phyloP scores from a whole-genome alignment of 495 filamentous ascomycete genomes.

The Clohesyomyces aquaticus region DNA sequence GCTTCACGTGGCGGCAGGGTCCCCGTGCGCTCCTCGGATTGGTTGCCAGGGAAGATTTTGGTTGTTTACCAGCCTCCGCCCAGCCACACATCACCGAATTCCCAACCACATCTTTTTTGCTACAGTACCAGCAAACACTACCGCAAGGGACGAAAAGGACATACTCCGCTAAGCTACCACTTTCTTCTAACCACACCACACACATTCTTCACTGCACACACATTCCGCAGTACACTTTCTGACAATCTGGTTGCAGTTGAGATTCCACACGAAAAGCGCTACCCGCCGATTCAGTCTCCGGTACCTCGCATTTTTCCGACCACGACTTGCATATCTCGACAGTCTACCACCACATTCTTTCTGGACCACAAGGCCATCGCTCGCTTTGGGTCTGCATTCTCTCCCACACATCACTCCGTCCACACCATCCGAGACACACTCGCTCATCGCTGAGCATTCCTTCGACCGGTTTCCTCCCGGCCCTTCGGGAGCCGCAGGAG shows the following conservation, averaged over 20 bases:
- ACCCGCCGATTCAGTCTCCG: conserved; percentile 3
- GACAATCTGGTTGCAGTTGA: conserved; percentile 2
- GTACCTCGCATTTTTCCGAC: conserved; percentile 9
- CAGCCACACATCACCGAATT: not conserved
- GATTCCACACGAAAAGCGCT: not conserved
- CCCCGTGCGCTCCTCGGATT: conserved; percentile 9
- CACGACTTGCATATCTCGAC: conserved; percentile 28
- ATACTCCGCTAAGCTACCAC: not conserved
- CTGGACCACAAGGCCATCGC: conserved; percentile 23
- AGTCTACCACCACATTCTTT: not conserved
- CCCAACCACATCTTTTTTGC: not conserved
- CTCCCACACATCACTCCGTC: conserved; percentile 2
- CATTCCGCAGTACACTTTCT: conserved; percentile 7
- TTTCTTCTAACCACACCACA: conserved; percentile 1
- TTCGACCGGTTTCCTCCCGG: conserved; percentile 37
- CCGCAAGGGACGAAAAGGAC: not conserved
- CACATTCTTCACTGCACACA: conserved; percentile 2
- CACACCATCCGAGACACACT: conserved; percentile 3
- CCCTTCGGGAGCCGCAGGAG: conserved; percentile 48
- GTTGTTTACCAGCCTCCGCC: not conserved
- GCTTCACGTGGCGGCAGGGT: conserved; percentile 6
- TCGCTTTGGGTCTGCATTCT: conserved; percentile 33
- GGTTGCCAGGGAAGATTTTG: not conserved
- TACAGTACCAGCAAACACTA: not conserved
- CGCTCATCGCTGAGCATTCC: conserved; percentile 39